These are phyloP conservation scores for Globisporangium radiosum DNA, from an alignment of 352 stramenopile species.

Conservation along the genomic window DNA sequence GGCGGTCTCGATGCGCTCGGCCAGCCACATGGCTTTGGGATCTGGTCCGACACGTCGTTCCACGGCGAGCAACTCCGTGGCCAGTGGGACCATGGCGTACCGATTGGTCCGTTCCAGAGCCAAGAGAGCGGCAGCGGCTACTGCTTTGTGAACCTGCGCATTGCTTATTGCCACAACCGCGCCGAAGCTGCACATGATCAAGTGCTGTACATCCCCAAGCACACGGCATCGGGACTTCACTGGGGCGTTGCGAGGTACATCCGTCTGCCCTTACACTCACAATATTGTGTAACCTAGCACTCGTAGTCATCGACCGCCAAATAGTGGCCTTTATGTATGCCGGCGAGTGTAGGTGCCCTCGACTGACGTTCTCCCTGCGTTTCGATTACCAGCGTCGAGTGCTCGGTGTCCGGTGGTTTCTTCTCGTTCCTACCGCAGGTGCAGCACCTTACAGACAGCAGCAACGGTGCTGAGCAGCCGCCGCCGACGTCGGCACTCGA, in stretches of 20 bases:
- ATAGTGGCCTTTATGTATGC: not conserved
- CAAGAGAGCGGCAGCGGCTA: constrained; percentile 52
- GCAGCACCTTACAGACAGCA: constrained; percentile 10
- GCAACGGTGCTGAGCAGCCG: too few relatives aligned
- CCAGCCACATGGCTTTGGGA: constrained; percentile 46
- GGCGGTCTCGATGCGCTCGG: constrained; percentile 36
- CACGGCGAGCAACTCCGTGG: constrained; percentile 55
- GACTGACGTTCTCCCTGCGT: too few relatives aligned
- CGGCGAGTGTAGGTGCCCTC: too few relatives aligned
- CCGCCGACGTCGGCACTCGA: constrained; percentile 4
- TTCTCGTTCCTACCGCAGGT: constrained; percentile 32
- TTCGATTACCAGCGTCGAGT: constrained; percentile 31
- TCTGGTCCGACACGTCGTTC: constrained; percentile 56
- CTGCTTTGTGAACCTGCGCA: constrained; percentile 45
- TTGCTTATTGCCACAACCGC: constrained; percentile 47
- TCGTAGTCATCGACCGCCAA: too few relatives aligned
- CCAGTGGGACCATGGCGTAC: constrained; percentile 48
- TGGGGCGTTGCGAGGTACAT: constrained; percentile 34
- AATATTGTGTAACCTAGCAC: too few relatives aligned
- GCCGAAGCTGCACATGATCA: constrained; percentile 8
- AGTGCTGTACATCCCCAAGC: constrained; percentile 15
- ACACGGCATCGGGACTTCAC: constrained; percentile 10
- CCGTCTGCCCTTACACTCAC: not conserved
- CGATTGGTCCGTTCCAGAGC: constrained; percentile 51
- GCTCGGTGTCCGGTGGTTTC: constrained; percentile 34